Conservation (phyloP, 2,329 filamentous ascomycete species). For the Aspergillus calidoustus region DNA sequence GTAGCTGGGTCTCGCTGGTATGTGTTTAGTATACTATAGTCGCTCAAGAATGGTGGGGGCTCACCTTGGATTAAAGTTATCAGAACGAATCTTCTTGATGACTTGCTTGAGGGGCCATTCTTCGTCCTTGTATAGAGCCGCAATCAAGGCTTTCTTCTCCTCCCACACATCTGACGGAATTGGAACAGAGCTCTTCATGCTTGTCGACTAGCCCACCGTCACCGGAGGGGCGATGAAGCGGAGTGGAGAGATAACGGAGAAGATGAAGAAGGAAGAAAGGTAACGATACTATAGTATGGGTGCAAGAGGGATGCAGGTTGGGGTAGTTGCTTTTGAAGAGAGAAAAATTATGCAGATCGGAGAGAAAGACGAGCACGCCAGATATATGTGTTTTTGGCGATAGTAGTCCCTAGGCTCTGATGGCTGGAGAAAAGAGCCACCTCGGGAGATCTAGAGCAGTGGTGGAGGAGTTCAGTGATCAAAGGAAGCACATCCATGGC, state of each 20-base stretch:
- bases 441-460: constrained; percentile 18
- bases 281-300: neutral
- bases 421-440: constrained; percentile 10
- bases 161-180: constrained; percentile 51
- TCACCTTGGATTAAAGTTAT: constrained; percentile 50
- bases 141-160: constrained; percentile 48
- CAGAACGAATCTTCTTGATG: constrained; percentile 49
- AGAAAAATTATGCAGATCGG: constrained; percentile 13
- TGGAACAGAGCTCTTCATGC: constrained; percentile 49
- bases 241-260: neutral
- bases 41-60: neutral
- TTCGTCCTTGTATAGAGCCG: constrained; percentile 48
- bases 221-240: neutral
- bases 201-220: constrained; percentile 3
- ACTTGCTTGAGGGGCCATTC: constrained; percentile 53
- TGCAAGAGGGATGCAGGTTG: constrained; percentile 3
- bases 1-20: constrained; percentile 48
- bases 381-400: constrained; percentile 19
- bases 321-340: constrained; percentile 7
- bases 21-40: constrained; percentile 10
- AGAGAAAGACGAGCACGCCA: constrained; percentile 14
- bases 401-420: neutral
- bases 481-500: constrained; percentile 9
- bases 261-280: neutral
- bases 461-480: constrained; percentile 1